phyloP scores from a whole-genome alignment of 345 rosid species.

The Camelina hispida region DNA sequence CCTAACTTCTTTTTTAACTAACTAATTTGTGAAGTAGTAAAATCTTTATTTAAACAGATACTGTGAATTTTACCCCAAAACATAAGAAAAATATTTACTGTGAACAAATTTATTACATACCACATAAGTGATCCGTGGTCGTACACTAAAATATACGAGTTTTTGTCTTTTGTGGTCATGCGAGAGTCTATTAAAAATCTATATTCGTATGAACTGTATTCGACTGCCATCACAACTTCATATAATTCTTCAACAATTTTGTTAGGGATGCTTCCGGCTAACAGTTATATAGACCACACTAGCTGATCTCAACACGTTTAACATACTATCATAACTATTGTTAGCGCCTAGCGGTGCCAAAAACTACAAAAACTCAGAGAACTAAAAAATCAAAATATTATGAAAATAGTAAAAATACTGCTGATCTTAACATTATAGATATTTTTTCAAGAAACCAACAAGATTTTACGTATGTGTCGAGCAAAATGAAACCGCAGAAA shows the following conservation, averaged over 20 bases:
- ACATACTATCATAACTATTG: not conserved
- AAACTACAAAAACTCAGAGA: not conserved
- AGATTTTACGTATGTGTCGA: not conserved
- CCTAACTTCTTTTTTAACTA: not conserved
- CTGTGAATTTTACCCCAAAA: too few species aligned
- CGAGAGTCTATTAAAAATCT: not conserved
- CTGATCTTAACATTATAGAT: not conserved
- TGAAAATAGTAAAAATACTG: too few species aligned
- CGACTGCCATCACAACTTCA: not conserved
- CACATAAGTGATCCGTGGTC: not conserved
- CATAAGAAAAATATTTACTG: not conserved
- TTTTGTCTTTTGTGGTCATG: too few species aligned
- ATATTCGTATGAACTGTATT: too few species aligned
- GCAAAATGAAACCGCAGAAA: not conserved
- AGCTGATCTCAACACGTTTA: not conserved
- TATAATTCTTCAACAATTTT: not conserved
- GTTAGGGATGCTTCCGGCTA: not conserved
- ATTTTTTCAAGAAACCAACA: not conserved
- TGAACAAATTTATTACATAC: not conserved
- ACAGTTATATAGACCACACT: not conserved
- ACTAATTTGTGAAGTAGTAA: too few species aligned
- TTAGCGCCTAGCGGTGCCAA: not conserved
- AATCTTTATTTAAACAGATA: too few species aligned
- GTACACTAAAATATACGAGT: not conserved
- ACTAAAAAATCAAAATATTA: not conserved